Base-by-base conservation (phyloP, 352 stramenopile species). In the Pythium insidiosum region DNA sequence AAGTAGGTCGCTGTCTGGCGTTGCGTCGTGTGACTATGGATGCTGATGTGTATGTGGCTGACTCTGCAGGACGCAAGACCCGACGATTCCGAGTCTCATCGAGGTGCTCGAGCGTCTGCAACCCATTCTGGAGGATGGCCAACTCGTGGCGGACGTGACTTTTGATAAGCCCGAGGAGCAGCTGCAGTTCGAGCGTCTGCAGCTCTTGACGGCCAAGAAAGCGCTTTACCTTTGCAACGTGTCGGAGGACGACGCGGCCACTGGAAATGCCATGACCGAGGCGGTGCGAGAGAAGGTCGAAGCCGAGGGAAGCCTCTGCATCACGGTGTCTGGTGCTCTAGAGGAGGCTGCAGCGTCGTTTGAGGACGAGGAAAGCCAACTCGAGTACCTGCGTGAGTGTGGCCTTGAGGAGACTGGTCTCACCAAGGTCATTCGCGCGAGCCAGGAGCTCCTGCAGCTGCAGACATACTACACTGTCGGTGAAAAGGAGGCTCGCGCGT, bases 141-240 rank as follows among this genome's bases (percentile, higher is more conserved):
- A 88, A 38, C 70, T 90, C 9, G 65, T 78, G 10, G 43, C 73
- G 25, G 38, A 50, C 11, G 47, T 80, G 31, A 61, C 38, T 13
- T 81, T 85, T 19, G 83, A 94, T 13, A 77, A 82, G 35, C 70
- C 71, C 1, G 87, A 96, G 24, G 88, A 97, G 43, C 84, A 95
- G 36, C 23, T 88, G 11, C 74, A 89, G 50, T 87, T 86, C 45
- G 68, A 92, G 20, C 77, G 74, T 15, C 54, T 95, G 30, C 76
- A 94, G 56, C 52, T 94, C 6, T 53, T 94, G 25, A 96, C 94
- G 13, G 61, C 83, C 31, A 98, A 97, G 66, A 95, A 95, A 43
- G 96, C 97, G 41, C 90, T 99, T 47, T 99, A 98, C 62, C 75
- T 97, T 35, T 96, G 88, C 45, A 99, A 99, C 65, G 95, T 99